Base-by-base conservation (phyloP, 2,329 filamentous ascomycete genomes). In the Fusarium nematophilum region DNA sequence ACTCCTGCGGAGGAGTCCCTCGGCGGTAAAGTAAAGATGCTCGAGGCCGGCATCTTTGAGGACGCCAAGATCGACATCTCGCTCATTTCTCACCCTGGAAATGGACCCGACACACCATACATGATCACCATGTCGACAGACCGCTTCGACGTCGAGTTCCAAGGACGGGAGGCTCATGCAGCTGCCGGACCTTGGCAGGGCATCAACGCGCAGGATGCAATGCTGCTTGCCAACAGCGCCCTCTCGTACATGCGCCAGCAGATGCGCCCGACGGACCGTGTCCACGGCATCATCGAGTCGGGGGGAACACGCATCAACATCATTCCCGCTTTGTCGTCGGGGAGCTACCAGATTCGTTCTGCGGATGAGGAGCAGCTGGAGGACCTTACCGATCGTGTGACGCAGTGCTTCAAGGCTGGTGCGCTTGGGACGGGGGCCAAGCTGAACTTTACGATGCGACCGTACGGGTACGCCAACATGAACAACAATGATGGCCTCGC, bases 271-370 rank as follows among this genome's bases (percentile, higher is more conserved):
- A 50, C 62, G 1, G 59, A 68, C 11, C 57, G 57, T 2, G 50
- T 67, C 4, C 65, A 67, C 3, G 63, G 65, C 2, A 64, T 66
- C 15, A 57, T 68, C 8, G 36, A 55, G 2, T 62, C 63, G 1
- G 65, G 56, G 0, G 65, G 65, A n/a, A 51, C 21, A 0, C 59
- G 66, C 0, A 65, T 65, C 5, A 70, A 70, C 5, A 53, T 70
- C 26, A 69, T 70, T 2, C 67, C 68, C 0, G 55, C 53, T 1
- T 87, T 88, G 5, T 84, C 85, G 15, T 83, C 81, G 33, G 83
- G 82, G 66, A 89, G 86, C 6, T 86, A 76, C 64, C 83, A 82
- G 33, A 80, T 86, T 65, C 86, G 85, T 18, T 82, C 77, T 34
- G 75, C 80, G 49, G 74, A 82, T 65, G 53, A 65, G 9, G 53